Base-by-base conservation (phyloP, 2,329 filamentous ascomycete species). In the Fusarium denticulatum region DNA sequence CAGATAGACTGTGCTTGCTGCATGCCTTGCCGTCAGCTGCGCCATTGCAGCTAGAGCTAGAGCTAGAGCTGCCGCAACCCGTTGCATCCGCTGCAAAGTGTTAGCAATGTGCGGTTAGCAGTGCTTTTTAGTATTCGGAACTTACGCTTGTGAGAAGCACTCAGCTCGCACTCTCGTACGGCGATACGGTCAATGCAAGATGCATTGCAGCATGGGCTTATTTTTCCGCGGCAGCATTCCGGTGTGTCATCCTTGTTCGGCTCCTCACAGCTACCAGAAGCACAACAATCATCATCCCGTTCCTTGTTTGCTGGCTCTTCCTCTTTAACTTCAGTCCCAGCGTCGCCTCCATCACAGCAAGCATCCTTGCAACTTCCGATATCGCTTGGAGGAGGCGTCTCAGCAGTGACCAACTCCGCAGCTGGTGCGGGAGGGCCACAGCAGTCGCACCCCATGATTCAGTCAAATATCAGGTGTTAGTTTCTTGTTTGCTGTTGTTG, bases 141-240 rank as follows among this genome's bases (percentile, higher is more conserved):
- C 55, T 69, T 63, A 75, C 56, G 14, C 28, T 26, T 46, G 39
- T 28, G 37, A 46, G 36, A 26, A 55, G 30, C 26, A 52, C 39
- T 74, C 70, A 58, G 61, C 64, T 78, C 63, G 69, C 83, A 86
- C 65, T 83, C 84, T 6, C 83, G 82, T 30, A 85, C 65, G 11
- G 85, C 86, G 12, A 87, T 69, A 28, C 84, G 83, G 50, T 85
- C 82, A 57, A 87, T 78, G 69, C 84, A 86, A 39, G 83, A 80
- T 14, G 70, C 67, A 64, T 85, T 82, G 66, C 85, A 86, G 76
- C 85, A 86, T 8, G 84, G 83, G 7, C 72, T 69, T 1, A 64
- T 8, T 67, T 84, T 85, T 22, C 79, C 83, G 43, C 82, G 79
- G 73, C 86, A 88, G 78, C 86, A 87, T 49, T 76, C 75, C 16